A percentile compares a stretch with the other conserved stretches of the same genome.
Conservation (phyloP, 73 alveolate genomes). For the Durusdinium trenchii region DNA sequence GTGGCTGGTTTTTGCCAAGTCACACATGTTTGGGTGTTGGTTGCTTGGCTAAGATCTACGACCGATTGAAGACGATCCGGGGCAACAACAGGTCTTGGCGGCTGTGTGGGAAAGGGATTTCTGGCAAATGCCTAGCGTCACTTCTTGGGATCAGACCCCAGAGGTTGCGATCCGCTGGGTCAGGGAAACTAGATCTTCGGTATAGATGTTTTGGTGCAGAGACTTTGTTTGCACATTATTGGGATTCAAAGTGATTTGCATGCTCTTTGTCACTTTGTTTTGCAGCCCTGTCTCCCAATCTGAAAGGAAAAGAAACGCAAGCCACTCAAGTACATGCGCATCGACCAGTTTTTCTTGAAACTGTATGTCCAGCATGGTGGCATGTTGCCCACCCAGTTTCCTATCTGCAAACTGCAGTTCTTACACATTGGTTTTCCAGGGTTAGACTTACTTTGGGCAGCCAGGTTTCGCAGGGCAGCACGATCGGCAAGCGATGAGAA, state of each 20-base stretch:
- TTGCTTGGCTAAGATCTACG: background rate
- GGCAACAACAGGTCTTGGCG: background rate
- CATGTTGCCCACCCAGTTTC: conserved; percentile 28
- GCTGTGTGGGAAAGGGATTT: background rate
- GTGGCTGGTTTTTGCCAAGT: too few species aligned
- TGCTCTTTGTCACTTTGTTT: background rate
- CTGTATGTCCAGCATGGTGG: background rate
- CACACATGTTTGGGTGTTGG: background rate
- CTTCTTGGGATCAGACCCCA: background rate
- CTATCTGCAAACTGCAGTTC: background rate
- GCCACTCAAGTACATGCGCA: conserved; percentile 17
- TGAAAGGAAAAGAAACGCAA: conserved; percentile 1
- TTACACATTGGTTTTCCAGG: background rate
- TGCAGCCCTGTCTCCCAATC: background rate
- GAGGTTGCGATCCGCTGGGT: background rate
- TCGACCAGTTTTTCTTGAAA: conserved; percentile 3
- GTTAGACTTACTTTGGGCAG: background rate
- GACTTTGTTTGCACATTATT: background rate
- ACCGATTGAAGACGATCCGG: background rate
- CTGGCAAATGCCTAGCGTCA: background rate
- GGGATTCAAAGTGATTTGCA: background rate
- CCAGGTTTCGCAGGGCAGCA: background rate
- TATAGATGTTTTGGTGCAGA: conserved; percentile 48
- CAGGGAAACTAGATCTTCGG: background rate
- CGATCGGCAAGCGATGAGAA: background rate